Conservation (phyloP, 2,329 filamentous ascomycete species). For the Pseudogymnoascus sp. region DNA sequence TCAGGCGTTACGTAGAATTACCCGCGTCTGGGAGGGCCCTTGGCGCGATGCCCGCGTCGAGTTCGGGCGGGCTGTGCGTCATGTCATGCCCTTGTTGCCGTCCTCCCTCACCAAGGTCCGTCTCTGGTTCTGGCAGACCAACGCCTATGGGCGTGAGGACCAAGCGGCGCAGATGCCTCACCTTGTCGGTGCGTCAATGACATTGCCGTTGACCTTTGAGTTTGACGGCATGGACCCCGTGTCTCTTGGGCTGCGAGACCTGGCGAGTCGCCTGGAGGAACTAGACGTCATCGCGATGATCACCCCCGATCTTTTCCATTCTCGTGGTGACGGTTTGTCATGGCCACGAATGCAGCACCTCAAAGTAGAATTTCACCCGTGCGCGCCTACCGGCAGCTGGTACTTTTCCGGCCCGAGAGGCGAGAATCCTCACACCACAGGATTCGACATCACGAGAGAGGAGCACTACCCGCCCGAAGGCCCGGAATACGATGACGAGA, state of each 20-base stretch:
- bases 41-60: slow-evolving; percentile 19
- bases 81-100: slow-evolving; percentile 11
- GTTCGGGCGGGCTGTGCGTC: slow-evolving; percentile 17
- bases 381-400: slow-evolving; percentile 19
- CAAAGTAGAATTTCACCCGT: slow-evolving; percentile 20
- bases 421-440: slow-evolving; percentile 18
- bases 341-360: slow-evolving; percentile 19
- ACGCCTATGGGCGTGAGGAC: slow-evolving; percentile 7
- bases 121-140: slow-evolving; percentile 20
- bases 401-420: slow-evolving; percentile 20
- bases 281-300: slow-evolving; percentile 20
- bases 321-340: slow-evolving; percentile 10
- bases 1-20: slow-evolving; percentile 14
- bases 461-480: slow-evolving; percentile 19
- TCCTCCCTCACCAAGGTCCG: slow-evolving; percentile 16
- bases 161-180: slow-evolving; percentile 19
- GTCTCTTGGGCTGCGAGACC: slow-evolving; percentile 18
- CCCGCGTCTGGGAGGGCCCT: slow-evolving; percentile 19
- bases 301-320: slow-evolving; percentile 18
- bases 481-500: slow-evolving; percentile 17
- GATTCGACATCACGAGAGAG: slow-evolving; percentile 20
- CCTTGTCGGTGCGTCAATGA: slow-evolving; percentile 14
- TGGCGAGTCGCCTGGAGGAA: slow-evolving; percentile 19
- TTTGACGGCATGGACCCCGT: slow-evolving; percentile 17
- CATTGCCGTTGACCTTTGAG: not conserved